Percentiles rank a stretch among this genome's conserved stretches.
Conservation (phyloP, 345 rosid genomes). For the Gossypium bickii region DNA sequence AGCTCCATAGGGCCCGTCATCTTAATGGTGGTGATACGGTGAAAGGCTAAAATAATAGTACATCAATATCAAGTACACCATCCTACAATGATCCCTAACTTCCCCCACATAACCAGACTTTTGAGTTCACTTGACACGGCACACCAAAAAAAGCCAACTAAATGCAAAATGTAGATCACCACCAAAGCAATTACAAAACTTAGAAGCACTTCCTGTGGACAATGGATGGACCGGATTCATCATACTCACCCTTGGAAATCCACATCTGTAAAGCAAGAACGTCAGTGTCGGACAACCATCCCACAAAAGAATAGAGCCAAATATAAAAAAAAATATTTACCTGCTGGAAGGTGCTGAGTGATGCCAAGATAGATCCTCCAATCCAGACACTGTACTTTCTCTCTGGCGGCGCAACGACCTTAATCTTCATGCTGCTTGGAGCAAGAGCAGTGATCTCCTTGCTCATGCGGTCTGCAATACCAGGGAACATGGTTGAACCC, state of each 20-base stretch:
- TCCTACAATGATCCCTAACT: slow-evolving; percentile 27
- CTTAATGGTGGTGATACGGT: background rate
- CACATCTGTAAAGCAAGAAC: slow-evolving; percentile 41
- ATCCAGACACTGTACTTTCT: slow-evolving; percentile 57
- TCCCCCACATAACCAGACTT: slow-evolving; percentile 30
- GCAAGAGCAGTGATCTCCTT: slow-evolving; percentile 60
- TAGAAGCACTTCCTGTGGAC: slow-evolving; percentile 65
- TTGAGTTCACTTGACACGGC: slow-evolving; percentile 34
- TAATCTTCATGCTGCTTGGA: slow-evolving; percentile 27
- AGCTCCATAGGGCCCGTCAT: background rate
- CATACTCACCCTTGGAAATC: slow-evolving; percentile 60
- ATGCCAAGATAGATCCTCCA: slow-evolving; percentile 72
- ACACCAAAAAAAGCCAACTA: slow-evolving; percentile 40
- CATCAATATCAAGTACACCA: slow-evolving; percentile 18
- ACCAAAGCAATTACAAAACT: slow-evolving; percentile 22
- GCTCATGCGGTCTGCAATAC: slow-evolving; percentile 74
- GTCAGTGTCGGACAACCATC: background rate
- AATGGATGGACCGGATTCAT: slow-evolving; percentile 60
- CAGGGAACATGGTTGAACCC: slow-evolving; percentile 71
- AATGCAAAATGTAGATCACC: slow-evolving; percentile 41
- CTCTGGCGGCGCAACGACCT: slow-evolving; percentile 25
- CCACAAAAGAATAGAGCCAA: background rate
- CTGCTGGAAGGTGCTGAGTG: slow-evolving; percentile 78
- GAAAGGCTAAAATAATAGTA: slow-evolving; percentile 24
- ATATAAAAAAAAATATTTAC: slow-evolving; percentile 15